These are phyloP conservation scores for Hypomyces rosellus DNA, from an alignment of 2,329 filamentous ascomycete genomes.

Conservation along the genomic window DNA sequence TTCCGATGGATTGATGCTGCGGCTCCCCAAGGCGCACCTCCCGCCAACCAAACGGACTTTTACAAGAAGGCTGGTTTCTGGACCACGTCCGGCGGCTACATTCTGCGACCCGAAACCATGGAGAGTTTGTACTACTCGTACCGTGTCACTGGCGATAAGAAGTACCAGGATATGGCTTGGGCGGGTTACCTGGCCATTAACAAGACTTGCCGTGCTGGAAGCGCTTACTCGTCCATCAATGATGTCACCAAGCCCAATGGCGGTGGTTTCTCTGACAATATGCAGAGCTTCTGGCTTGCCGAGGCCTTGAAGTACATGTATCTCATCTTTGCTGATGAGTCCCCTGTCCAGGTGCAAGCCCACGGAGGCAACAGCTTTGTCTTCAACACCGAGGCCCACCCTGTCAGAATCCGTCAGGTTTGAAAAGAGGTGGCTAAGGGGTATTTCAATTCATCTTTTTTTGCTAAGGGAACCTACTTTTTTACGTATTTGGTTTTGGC, in stretches of 20 bases:
- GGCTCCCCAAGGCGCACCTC: conserved; percentile 29
- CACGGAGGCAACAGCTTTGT: conserved; percentile 41
- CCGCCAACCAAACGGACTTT: conserved; percentile 47
- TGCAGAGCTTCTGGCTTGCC: conserved; percentile 85
- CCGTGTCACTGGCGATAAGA: conserved; percentile 65
- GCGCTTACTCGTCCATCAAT: conserved; percentile 59
- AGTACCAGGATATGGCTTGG: conserved; percentile 83
- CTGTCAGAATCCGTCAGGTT: conserved; percentile 21
- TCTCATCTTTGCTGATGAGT: conserved; percentile 61
- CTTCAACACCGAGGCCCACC: conserved; percentile 46
- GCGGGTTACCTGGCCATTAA: conserved; percentile 66
- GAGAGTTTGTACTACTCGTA: conserved; percentile 86
- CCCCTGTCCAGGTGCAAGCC: conserved; percentile 42
- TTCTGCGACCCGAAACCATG: conserved; percentile 72
- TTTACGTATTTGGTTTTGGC: not conserved
- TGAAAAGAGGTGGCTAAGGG: not conserved
- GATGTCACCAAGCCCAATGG: conserved; percentile 61
- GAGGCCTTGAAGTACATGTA: conserved; percentile 84
- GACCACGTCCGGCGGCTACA: conserved; percentile 54
- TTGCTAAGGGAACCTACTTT: not conserved
- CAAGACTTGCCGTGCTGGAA: conserved; percentile 53
- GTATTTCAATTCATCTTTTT: too few relatives aligned
- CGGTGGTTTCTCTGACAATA: conserved; percentile 58
- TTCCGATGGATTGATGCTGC: conserved; percentile 55
- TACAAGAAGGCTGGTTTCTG: conserved; percentile 67